Percentiles rank a stretch among this genome's conserved stretches.
Evolutionary conservation across 306 rosid species (phyloP).

Genomic region (Senna tora): DNA sequence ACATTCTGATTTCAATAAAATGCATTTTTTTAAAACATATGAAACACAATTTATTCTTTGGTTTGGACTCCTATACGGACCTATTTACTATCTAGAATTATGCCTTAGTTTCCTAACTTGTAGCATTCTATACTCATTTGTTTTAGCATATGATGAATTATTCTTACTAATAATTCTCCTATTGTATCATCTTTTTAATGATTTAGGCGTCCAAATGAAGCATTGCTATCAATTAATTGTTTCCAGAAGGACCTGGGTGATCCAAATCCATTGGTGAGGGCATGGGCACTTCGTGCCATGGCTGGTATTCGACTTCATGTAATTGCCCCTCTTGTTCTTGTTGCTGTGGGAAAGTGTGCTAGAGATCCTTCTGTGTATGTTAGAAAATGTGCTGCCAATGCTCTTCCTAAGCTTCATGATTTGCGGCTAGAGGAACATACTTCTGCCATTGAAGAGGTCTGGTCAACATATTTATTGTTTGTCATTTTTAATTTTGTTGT

Average conservation of each 20-base stretch:
- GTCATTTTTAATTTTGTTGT: not conserved
- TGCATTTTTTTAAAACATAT: constrained; percentile 7
- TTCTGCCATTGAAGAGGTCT: constrained; percentile 84
- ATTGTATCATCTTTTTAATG: constrained; percentile 28
- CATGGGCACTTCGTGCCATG: constrained; percentile 96
- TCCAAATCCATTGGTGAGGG: constrained; percentile 86
- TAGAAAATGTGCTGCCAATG: constrained; percentile 91
- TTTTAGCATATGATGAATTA: not conserved
- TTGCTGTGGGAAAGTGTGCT: constrained; percentile 88
- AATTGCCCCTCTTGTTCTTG: constrained; percentile 89
- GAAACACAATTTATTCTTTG: constrained; percentile 17
- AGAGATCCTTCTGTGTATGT: constrained; percentile 93
- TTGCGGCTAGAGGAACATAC: constrained; percentile 82
- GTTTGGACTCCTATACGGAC: not conserved
- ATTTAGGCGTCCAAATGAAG: constrained; percentile 95
- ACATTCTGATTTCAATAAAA: not conserved
- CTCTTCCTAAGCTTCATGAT: constrained; percentile 95
- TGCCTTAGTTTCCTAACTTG: constrained; percentile 23
- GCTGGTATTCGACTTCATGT: constrained; percentile 93
- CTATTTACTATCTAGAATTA: not conserved
- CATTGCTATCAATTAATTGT: constrained; percentile 86
- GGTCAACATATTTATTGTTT: constrained; percentile 19
- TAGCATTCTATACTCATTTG: not conserved
- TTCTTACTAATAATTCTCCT: constrained; percentile 27
- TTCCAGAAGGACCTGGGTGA: constrained; percentile 95